These are phyloP conservation scores for Kodamaea restingae DNA, from an alignment of 805 yeast species.

Conservation along the genomic window DNA sequence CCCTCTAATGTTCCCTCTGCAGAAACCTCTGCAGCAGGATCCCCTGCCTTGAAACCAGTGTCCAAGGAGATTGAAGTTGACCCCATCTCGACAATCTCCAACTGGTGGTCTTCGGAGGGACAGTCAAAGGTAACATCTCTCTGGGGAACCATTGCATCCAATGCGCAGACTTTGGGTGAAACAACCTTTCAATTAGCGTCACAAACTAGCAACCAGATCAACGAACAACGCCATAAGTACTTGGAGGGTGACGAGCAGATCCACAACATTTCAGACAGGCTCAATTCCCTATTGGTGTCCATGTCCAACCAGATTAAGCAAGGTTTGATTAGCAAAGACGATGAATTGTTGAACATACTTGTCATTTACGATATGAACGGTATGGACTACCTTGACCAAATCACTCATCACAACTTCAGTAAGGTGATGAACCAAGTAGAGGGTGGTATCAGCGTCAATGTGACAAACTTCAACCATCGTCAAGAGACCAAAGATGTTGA, in stretches of 20 bases:
- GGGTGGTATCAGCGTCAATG: constrained; percentile 64
- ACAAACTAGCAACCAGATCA: constrained; percentile 39
- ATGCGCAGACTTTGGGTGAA: constrained; percentile 47
- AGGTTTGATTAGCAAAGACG: constrained; percentile 57
- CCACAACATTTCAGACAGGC: constrained; percentile 22
- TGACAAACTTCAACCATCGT: constrained; percentile 45
- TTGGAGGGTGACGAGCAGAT: constrained; percentile 24
- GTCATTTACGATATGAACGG: constrained; percentile 64
- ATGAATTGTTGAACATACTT: constrained; percentile 38
- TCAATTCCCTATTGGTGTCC: constrained; percentile 30
- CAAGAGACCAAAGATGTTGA: constrained; percentile 32
- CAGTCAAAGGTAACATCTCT: constrained; percentile 59
- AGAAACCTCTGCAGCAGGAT: neutral
- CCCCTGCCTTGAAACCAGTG: neutral
- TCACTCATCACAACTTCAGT: constrained; percentile 53
- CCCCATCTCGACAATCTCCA: constrained; percentile 36
- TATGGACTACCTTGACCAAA: constrained; percentile 43
- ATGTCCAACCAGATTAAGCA: constrained; percentile 42
- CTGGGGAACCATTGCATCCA: constrained; percentile 63
- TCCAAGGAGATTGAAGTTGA: constrained; percentile 9
- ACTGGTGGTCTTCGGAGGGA: constrained; percentile 74
- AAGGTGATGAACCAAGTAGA: constrained; percentile 71
- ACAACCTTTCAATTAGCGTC: constrained; percentile 49
- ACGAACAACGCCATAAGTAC: constrained; percentile 36
- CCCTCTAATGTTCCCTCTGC: neutral